Evolutionary conservation across 2,329 filamentous ascomycete genomes (phyloP).

Genomic region (Triangularia setosa): DNA sequence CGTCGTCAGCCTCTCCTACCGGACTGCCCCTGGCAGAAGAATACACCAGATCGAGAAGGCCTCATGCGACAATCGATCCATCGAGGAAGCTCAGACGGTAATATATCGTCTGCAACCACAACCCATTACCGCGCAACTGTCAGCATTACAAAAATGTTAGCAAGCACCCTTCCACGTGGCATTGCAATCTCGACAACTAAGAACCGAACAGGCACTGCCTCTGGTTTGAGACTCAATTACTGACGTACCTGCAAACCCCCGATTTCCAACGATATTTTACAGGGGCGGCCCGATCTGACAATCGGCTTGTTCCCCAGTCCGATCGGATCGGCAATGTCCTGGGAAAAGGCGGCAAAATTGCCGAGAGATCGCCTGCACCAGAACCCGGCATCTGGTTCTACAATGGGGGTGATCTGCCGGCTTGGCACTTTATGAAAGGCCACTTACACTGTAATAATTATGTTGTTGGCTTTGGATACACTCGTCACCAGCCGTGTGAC

Average conservation of each 20-base stretch:
- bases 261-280: neutral
- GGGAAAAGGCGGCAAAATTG: neutral
- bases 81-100: neutral
- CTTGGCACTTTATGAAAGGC: constrained; percentile 6
- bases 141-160: neutral
- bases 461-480: neutral
- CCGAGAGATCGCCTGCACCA: neutral
- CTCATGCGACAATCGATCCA: neutral
- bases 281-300: neutral
- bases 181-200: neutral
- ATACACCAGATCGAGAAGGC: neutral
- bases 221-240: neutral
- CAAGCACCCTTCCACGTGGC: neutral
- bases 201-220: neutral
- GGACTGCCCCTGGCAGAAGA: too few species aligned
- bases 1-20: too few species aligned
- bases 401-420: constrained; percentile 4
- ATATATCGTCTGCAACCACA: neutral
- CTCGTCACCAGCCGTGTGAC: neutral
- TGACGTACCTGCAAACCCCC: neutral
- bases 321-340: neutral
- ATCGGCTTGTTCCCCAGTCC: neutral
- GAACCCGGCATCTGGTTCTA: neutral
- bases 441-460: constrained; percentile 3
- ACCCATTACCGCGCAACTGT: neutral